phyloP scores from a whole-genome alignment of 768 basidiomycete species.

The Leccinum variicolor region DNA sequence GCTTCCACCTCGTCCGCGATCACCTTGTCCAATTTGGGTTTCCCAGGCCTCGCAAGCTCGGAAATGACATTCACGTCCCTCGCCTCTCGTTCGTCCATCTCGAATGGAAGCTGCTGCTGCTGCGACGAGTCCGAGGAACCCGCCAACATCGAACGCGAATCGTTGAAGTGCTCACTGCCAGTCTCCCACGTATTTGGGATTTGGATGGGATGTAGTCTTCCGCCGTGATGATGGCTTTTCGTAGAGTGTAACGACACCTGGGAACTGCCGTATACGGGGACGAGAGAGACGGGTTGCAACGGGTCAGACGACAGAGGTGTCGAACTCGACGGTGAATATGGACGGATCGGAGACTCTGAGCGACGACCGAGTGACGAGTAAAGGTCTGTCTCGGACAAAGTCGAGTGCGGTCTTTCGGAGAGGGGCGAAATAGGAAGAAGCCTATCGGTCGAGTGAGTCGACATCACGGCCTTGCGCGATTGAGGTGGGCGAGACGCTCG shows the following conservation, averaged over 20 bases:
- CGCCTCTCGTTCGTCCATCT: slow-evolving; percentile 56
- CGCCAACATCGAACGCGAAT: not conserved
- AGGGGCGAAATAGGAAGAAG: slow-evolving; percentile 19
- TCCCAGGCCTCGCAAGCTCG: slow-evolving; percentile 62
- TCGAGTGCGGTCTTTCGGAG: slow-evolving; percentile 13
- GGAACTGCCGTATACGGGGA: not conserved
- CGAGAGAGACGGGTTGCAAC: slow-evolving; percentile 4
- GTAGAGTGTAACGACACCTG: not conserved
- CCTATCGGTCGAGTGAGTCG: slow-evolving; percentile 20
- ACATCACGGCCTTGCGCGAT: slow-evolving; percentile 1
- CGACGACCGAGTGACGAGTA: slow-evolving; percentile 8
- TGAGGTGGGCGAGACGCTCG: not conserved
- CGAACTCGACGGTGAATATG: slow-evolving; percentile 1
- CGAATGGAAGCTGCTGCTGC: slow-evolving; percentile 28
- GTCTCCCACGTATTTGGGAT: not conserved
- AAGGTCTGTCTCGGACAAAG: slow-evolving; percentile 13
- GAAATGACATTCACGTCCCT: slow-evolving; percentile 55
- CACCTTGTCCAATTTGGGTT: slow-evolving; percentile 61
- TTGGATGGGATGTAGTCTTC: not conserved
- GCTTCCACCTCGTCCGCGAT: slow-evolving; percentile 60
- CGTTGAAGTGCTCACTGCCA: not conserved
- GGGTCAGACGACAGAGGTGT: not conserved
- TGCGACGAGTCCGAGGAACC: not conserved
- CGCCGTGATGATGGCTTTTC: slow-evolving; percentile 5
- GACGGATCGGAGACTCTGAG: slow-evolving; percentile 4